Evolutionary conservation across 2,329 filamentous ascomycete species (phyloP).

Genomic region (Colletotrichum lupini): DNA sequence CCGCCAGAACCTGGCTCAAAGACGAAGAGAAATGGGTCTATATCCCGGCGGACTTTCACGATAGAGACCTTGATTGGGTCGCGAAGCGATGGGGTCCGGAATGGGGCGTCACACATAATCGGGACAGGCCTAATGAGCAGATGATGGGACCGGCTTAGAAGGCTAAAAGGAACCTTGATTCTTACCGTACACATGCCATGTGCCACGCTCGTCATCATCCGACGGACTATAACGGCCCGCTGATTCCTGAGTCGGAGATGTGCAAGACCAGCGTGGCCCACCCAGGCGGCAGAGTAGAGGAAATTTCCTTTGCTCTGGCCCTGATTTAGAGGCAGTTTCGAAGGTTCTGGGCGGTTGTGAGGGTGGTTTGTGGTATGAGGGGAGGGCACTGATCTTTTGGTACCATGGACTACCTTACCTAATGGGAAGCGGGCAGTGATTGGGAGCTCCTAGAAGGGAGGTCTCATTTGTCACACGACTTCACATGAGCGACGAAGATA

Average conservation of each 20-base stretch:
- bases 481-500: neutral
- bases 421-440: neutral
- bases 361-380: neutral
- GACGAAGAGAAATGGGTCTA: slow-evolving; percentile 61
- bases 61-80: slow-evolving; percentile 46
- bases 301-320: neutral
- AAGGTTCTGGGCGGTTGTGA: neutral
- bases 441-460: neutral
- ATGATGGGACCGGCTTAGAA: neutral
- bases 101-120: neutral
- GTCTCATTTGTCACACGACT: neutral
- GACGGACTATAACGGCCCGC: too few species aligned
- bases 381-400: neutral
- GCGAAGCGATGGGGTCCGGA: slow-evolving; percentile 7
- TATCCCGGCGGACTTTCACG: slow-evolving; percentile 50
- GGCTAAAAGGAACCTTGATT: neutral
- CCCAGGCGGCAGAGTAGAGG: neutral
- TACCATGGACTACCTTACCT: too few species aligned
- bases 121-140: too few species aligned
- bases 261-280: neutral
- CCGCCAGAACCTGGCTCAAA: slow-evolving; percentile 64
- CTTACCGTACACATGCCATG: too few species aligned
- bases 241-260: neutral
- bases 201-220: too few species aligned
- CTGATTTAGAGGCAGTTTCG: neutral